A percentile compares a stretch with the other conserved stretches of the same genome.
These are phyloP conservation scores for Ophiostoma populinum DNA, from an alignment of 2,329 filamentous ascomycete genomes.

Conservation along the genomic window DNA sequence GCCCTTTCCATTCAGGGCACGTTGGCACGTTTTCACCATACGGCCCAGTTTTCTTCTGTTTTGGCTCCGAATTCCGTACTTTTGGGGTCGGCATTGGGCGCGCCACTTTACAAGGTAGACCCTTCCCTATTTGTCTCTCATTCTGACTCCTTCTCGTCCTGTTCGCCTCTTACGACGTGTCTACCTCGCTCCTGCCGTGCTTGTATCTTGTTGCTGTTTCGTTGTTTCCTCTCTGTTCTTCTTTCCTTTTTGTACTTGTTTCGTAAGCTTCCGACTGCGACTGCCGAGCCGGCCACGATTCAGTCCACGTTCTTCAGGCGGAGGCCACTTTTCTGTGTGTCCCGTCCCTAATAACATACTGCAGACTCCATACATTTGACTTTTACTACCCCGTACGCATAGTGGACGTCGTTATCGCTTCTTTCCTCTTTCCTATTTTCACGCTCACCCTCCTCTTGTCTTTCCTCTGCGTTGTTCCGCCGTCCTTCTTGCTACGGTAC, in stretches of 20 bases:
- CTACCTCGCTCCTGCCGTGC: neutral
- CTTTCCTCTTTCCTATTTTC: neutral
- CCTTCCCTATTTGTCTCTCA: neutral
- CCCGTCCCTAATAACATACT: too few relatives aligned
- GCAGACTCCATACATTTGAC: too few relatives aligned
- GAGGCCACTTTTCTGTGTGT: too few relatives aligned
- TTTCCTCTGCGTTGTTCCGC: too few relatives aligned
- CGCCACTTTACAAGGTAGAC: slow-evolving; percentile 1
- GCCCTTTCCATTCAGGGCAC: too few relatives aligned
- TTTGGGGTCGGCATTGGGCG: slow-evolving; percentile 1
- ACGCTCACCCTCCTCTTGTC: neutral
- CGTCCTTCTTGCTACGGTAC: neutral
- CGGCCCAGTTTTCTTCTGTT: neutral
- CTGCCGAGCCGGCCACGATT: too few relatives aligned
- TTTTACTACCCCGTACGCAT: too few relatives aligned
- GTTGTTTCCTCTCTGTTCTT: neutral
- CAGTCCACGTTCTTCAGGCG: too few relatives aligned
- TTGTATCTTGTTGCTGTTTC: neutral
- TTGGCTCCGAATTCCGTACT: neutral
- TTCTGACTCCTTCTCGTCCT: neutral
- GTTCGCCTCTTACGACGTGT: neutral
- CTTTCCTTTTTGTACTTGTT: neutral
- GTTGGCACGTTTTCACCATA: neutral
- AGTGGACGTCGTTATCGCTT: too few relatives aligned
- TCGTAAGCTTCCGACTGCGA: neutral